Conservation (phyloP, 306 rosid species). For the Citrullus amarus region DNA sequence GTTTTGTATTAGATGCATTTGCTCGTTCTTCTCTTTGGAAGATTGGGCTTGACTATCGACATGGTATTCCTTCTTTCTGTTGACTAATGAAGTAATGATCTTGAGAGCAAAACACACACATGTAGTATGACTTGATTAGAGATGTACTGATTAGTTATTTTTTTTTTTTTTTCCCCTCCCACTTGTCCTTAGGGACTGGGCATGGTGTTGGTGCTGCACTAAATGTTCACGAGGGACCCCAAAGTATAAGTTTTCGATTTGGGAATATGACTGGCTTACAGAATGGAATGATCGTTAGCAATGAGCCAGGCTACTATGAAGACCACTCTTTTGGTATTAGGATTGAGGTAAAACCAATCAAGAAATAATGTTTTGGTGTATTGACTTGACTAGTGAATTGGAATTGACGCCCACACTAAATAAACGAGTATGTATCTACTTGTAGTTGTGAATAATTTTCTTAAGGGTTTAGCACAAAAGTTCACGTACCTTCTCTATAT, state of each 20-base stretch:
- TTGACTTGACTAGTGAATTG: neutral
- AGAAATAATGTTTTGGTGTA: slow-evolving; percentile 1
- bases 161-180: neutral
- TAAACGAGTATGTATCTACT: neutral
- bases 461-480: neutral
- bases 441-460: too few species aligned
- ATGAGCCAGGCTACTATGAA: slow-evolving; percentile 96
- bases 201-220: slow-evolving; percentile 97
- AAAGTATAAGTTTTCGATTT: slow-evolving; percentile 74
- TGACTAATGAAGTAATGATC: neutral
- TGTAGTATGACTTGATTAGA: neutral
- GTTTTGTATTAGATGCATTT: slow-evolving; percentile 92
- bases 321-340: slow-evolving; percentile 91
- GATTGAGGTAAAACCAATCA: slow-evolving; percentile 53
- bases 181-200: slow-evolving; percentile 56
- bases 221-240: slow-evolving; percentile 97
- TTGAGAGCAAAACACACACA: neutral
- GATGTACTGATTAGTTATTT: neutral
- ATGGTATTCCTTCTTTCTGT: slow-evolving; percentile 39
- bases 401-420: neutral
- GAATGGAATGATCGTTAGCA: slow-evolving; percentile 83
- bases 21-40: slow-evolving; percentile 95
- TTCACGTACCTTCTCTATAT: neutral
- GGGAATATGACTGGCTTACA: slow-evolving; percentile 75
- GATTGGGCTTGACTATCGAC: slow-evolving; percentile 92